A percentile compares a stretch with the other conserved stretches of the same genome.
These are phyloP conservation scores for Huntiella decipiens DNA, from an alignment of 2,329 filamentous ascomycete genomes.

Conservation along the genomic window DNA sequence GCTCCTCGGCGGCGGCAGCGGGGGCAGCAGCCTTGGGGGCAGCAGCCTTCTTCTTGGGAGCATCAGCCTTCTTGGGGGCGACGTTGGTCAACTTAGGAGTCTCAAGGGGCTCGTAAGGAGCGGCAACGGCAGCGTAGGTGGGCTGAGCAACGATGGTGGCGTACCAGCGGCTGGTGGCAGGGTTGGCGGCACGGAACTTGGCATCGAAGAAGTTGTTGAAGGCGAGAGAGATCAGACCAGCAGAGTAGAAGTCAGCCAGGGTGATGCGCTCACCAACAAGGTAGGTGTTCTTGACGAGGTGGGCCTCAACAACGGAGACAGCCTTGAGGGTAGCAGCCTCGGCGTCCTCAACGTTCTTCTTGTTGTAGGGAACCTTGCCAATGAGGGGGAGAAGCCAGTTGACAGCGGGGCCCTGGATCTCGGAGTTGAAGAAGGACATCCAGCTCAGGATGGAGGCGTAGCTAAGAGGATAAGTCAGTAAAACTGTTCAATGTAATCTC, in stretches of 20 bases:
- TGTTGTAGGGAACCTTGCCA: slow-evolving; percentile 79
- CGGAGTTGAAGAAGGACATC: slow-evolving; percentile 91
- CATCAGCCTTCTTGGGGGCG: slow-evolving; percentile 61
- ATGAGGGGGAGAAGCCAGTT: slow-evolving; percentile 75
- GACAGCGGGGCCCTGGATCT: slow-evolving; percentile 56
- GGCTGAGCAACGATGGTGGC: slow-evolving; percentile 84
- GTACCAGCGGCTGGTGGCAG: slow-evolving; percentile 84
- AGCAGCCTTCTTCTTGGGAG: slow-evolving; percentile 33
- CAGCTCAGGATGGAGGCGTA: slow-evolving; percentile 95
- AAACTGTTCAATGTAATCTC: background rate
- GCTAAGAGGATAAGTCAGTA: slow-evolving; percentile 19
- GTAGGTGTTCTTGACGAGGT: slow-evolving; percentile 86
- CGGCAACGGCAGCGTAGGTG: slow-evolving; percentile 66
- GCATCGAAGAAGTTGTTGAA: slow-evolving; percentile 93
- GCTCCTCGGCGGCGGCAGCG: slow-evolving; percentile 22
- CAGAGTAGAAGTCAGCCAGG: slow-evolving; percentile 79
- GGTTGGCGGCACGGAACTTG: slow-evolving; percentile 65
- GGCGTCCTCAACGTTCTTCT: slow-evolving; percentile 79
- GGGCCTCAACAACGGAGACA: slow-evolving; percentile 58
- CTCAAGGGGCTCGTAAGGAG: slow-evolving; percentile 61
- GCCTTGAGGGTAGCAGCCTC: slow-evolving; percentile 50
- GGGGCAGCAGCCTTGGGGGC: slow-evolving; percentile 19
- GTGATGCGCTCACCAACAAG: slow-evolving; percentile 95
- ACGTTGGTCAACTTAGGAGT: slow-evolving; percentile 54
- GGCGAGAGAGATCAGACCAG: slow-evolving; percentile 61